Evolutionary conservation across 2,329 filamentous ascomycete species (phyloP).

Genomic region (Beauveria sp.): DNA sequence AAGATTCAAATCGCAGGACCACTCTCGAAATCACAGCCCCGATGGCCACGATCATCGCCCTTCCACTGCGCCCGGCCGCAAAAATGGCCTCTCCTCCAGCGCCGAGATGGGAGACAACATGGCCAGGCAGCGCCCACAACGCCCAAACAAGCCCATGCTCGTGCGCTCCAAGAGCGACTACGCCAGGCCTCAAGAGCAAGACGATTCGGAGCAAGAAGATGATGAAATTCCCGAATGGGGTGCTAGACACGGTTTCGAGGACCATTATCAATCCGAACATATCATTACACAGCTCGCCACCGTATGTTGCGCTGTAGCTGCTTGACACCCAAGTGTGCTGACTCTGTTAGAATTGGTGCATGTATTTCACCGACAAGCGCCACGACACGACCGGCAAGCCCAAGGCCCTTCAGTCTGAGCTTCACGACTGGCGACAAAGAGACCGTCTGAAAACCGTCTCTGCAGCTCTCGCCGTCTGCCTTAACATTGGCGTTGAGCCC

Average conservation of each 20-base stretch:
- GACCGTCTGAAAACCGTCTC: slow-evolving; percentile 95
- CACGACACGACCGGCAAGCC: slow-evolving; percentile 92
- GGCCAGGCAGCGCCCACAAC: slow-evolving; percentile 28
- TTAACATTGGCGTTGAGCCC: slow-evolving; percentile 96
- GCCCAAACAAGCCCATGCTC: slow-evolving; percentile 42
- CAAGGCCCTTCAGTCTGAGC: slow-evolving; percentile 54
- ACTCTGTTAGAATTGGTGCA: slow-evolving; percentile 77
- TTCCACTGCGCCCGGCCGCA: slow-evolving; percentile 38
- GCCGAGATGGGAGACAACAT: slow-evolving; percentile 24
- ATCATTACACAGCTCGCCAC: slow-evolving; percentile 78
- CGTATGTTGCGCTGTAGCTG: slow-evolving; percentile 42
- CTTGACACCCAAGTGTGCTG: background rate
- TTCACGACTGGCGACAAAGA: slow-evolving; percentile 96
- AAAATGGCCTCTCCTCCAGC: slow-evolving; percentile 24
- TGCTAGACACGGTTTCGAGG: slow-evolving; percentile 80
- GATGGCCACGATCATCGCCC: slow-evolving; percentile 29
- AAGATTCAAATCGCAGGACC: slow-evolving; percentile 5
- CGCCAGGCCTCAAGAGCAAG: slow-evolving; percentile 32
- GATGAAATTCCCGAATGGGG: slow-evolving; percentile 47
- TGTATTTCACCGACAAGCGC: slow-evolving; percentile 98
- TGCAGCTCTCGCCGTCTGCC: slow-evolving; percentile 83
- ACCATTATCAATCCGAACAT: slow-evolving; percentile 84
- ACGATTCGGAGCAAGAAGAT: slow-evolving; percentile 33
- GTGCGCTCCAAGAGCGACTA: slow-evolving; percentile 52
- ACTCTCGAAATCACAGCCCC: slow-evolving; percentile 5